A percentile compares a stretch with the other conserved stretches of the same genome.
These are phyloP conservation scores for Articulospora tetracladia DNA, from an alignment of 495 filamentous ascomycete genomes.

Conservation along the genomic window DNA sequence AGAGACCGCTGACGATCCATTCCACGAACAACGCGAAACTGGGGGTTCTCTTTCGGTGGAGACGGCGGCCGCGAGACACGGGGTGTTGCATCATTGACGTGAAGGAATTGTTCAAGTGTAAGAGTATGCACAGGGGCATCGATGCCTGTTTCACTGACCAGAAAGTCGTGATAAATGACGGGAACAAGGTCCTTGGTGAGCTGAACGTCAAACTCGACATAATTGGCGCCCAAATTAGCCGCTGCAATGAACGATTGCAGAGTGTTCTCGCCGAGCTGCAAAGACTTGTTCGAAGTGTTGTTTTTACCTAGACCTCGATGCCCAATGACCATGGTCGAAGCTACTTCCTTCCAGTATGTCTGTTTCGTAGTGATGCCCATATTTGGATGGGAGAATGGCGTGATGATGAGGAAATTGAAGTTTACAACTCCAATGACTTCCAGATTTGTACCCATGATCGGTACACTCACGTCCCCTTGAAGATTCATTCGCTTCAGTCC, in stretches of 20 bases:
- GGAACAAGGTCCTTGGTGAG: constrained; percentile 98
- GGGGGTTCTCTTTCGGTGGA: constrained; percentile 22
- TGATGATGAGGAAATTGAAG: constrained; percentile 95
- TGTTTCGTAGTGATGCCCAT: constrained; percentile 85
- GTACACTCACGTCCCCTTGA: constrained; percentile 89
- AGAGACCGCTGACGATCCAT: constrained; percentile 25
- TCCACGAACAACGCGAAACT: constrained; percentile 18
- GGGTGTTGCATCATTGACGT: constrained; percentile 52
- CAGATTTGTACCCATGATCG: constrained; percentile 76
- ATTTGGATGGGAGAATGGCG: constrained; percentile 88
- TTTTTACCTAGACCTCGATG: constrained; percentile 96
- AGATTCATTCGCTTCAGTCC: constrained; percentile 76
- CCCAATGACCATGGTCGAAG: constrained; percentile 85
- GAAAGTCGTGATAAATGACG: constrained; percentile 98
- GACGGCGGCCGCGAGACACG: constrained; percentile 21
- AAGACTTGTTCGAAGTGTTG: constrained; percentile 67
- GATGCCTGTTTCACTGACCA: constrained; percentile 97
- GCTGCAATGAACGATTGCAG: constrained; percentile 93
- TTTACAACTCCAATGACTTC: constrained; percentile 92
- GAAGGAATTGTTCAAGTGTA: constrained; percentile 90
- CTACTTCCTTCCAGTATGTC: constrained; percentile 91
- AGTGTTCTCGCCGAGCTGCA: constrained; percentile 96
- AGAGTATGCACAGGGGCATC: constrained; percentile 95
- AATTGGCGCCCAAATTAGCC: constrained; percentile 85
- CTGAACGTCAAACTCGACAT: constrained; percentile 95